These are phyloP conservation scores for Zizania latifolia DNA, from an alignment of 176 grass and related monocot genomes.

Conservation along the genomic window DNA sequence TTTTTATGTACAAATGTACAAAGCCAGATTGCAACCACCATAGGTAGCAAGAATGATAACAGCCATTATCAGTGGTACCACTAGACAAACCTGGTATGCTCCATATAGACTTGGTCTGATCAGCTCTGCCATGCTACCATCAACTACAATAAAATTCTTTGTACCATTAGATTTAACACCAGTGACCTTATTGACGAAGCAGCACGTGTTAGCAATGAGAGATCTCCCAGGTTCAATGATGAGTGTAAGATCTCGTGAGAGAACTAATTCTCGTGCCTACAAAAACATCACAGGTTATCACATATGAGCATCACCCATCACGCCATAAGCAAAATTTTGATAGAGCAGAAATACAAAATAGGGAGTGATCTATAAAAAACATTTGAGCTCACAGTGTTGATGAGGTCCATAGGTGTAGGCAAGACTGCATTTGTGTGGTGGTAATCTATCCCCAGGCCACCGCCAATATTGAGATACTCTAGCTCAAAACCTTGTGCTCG, in stretches of 20 bases:
- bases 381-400: slow-evolving; percentile 71
- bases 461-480: slow-evolving; percentile 93
- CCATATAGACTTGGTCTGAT: slow-evolving; percentile 98
- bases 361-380: background rate
- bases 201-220: slow-evolving; percentile 91
- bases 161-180: slow-evolving; percentile 97
- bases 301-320: background rate
- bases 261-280: slow-evolving; percentile 88
- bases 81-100: slow-evolving; percentile 76
- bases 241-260: slow-evolving; percentile 74
- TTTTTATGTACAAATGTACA: background rate
- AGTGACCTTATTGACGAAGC: slow-evolving; percentile 80
- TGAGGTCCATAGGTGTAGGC: slow-evolving; percentile 92
- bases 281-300: background rate
- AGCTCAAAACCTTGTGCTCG: slow-evolving; percentile 82
- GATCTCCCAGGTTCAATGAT: slow-evolving; percentile 97
- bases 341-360: slow-evolving; percentile 7
- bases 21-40: background rate
- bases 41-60: background rate
- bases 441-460: slow-evolving; percentile 96
- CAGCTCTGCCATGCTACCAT: slow-evolving; percentile 97
- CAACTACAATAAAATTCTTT: slow-evolving; percentile 93
- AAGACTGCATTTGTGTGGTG: slow-evolving; percentile 65
- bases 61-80: background rate
- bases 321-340: background rate